Base-by-base conservation (phyloP, 768 basidiomycete species). In the Phanerochaete sordida region DNA sequence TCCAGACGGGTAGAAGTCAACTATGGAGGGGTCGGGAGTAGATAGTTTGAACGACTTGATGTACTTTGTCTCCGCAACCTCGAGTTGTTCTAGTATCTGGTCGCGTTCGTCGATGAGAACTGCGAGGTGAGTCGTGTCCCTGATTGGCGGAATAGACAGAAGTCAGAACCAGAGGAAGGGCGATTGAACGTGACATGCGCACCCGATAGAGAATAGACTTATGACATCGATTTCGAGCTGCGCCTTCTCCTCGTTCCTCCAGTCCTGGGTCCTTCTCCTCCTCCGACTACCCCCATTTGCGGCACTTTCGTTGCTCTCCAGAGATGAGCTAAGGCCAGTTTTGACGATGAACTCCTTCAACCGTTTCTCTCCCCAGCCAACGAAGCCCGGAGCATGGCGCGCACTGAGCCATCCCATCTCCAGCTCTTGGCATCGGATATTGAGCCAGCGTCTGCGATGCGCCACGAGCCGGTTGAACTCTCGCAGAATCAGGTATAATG, bases 371-470 rank as follows among this genome's bases (percentile, higher is more conserved):
- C 88, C 86, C 87, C 86, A 87, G 1, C 83, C 84, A 7, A 77
- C 76, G 62, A 90, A 87, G 2, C 88, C 88, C 19, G 85, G 86
- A 2, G 88, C 88, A 24, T 77, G 70, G 3, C 72, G 74, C 0
- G 81, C 83, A 65, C 85, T 84, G 44, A 92, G 73, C 85, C 90
- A 92, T 6, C 84, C 91, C 74, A 94, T 78, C 66, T 93, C 90
- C 61, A 85, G 77, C 2, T 84, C 83, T 62, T 81, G 82, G 67
- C 91, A 90, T 54, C 80, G 81, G 1, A 84, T 73, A 30, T 83
- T 76, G 19, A 84, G 67, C 85, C 91, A 93, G 28, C 80, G 77
- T 45, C 75, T 72, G 50, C 86, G 79, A 66, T 81, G 85, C 8
- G 73, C 78, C 2, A 82, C 78, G 2, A 89, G 71, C 16, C 67